Evolutionary conservation across 345 rosid genomes (phyloP).

Genomic region (Ailanthus altissimus): DNA sequence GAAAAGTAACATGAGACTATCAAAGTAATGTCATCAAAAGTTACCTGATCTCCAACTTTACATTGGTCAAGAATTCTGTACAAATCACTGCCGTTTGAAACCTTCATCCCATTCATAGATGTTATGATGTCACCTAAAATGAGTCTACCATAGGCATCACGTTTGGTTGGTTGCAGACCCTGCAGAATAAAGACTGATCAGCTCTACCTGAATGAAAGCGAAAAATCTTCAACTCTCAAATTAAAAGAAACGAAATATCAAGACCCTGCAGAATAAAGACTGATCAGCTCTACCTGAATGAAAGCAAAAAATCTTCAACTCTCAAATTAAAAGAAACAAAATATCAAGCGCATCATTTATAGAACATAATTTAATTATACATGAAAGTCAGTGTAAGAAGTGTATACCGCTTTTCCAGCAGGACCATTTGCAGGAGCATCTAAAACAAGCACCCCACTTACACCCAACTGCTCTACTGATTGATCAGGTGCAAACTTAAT

Average conservation of each 20-base stretch:
- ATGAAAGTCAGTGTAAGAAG: background rate
- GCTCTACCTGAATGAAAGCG: slow-evolving; percentile 4
- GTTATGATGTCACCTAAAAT: slow-evolving; percentile 91
- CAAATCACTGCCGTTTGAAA: slow-evolving; percentile 80
- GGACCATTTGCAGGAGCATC: slow-evolving; percentile 95
- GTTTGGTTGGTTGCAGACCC: slow-evolving; percentile 84
- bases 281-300: slow-evolving; percentile 4
- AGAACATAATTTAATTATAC: background rate
- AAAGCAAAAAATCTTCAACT: slow-evolving; percentile 4
- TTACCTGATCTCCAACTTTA: slow-evolving; percentile 83
- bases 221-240: background rate
- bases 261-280: slow-evolving; percentile 61
- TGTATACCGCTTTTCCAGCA: slow-evolving; percentile 88
- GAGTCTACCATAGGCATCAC: slow-evolving; percentile 87
- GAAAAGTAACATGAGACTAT: background rate
- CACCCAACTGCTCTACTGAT: slow-evolving; percentile 92
- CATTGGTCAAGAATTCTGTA: slow-evolving; percentile 94
- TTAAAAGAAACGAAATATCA: background rate
- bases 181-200: slow-evolving; percentile 36
- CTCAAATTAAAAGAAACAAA: background rate
- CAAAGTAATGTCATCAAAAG: background rate
- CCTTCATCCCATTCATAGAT: slow-evolving; percentile 78
- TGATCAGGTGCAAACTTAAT: slow-evolving; percentile 98
- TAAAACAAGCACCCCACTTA: slow-evolving; percentile 94
- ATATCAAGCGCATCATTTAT: background rate